These are phyloP conservation scores for Myxozyma geophila DNA, from an alignment of 805 yeast genomes.

Conservation along the genomic window DNA sequence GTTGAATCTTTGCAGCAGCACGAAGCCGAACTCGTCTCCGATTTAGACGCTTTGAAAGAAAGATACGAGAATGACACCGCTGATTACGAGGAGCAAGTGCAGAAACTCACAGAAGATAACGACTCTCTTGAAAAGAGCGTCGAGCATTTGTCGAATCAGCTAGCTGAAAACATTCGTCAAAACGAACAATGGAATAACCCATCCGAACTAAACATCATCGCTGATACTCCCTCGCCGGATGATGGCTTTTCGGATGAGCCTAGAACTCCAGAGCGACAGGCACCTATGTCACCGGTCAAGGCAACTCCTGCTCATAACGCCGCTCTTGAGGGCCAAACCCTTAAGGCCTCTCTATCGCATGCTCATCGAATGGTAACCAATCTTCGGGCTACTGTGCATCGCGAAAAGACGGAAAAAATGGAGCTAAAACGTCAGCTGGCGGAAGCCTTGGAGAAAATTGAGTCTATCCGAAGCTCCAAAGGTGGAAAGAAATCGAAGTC, in stretches of 20 bases:
- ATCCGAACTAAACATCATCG: background rate
- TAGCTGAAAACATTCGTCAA: conserved; percentile 10
- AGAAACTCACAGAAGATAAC: conserved; percentile 40
- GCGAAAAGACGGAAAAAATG: conserved; percentile 51
- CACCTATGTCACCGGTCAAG: conserved; percentile 46
- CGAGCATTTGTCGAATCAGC: conserved; percentile 37
- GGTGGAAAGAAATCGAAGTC: conserved; percentile 12
- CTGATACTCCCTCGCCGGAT: conserved; percentile 15
- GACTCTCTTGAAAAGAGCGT: conserved; percentile 33
- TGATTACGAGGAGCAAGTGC: conserved; percentile 35
- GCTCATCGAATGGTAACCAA: conserved; percentile 68
- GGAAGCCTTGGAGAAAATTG: conserved; percentile 41
- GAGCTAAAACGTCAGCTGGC: conserved; percentile 44
- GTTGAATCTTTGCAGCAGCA: conserved; percentile 42
- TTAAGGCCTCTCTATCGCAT: conserved; percentile 64
- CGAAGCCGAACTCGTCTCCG: conserved; percentile 41
- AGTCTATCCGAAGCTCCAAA: conserved; percentile 14
- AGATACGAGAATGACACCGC: conserved; percentile 40
- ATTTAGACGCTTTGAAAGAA: conserved; percentile 36
- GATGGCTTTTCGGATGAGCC: conserved; percentile 27
- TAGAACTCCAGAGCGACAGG: conserved; percentile 41
- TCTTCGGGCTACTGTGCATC: conserved; percentile 57
- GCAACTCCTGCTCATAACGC: conserved; percentile 43
- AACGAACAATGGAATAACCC: conserved; percentile 11
- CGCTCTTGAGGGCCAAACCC: conserved; percentile 65